Conservation (phyloP, 2,329 filamentous ascomycete genomes). For the Phyllosticta capitalensis region DNA sequence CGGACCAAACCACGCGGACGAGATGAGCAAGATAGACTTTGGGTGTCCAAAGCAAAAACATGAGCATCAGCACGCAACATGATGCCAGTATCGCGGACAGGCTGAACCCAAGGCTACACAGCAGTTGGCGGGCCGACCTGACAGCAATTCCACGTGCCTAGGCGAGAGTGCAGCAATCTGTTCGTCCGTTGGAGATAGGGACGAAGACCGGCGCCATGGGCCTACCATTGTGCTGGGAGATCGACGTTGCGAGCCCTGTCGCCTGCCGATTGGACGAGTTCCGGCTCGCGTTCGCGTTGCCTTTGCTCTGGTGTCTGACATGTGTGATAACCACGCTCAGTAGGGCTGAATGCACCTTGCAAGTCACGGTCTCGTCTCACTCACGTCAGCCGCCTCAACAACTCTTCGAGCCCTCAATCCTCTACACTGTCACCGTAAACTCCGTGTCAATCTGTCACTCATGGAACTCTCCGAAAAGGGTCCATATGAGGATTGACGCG, state of each 20-base stretch:
- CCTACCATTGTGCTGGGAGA: too few relatives aligned
- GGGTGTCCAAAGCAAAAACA: too few relatives aligned
- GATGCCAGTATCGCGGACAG: neutral
- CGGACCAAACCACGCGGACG: constrained; percentile 6
- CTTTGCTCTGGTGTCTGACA: too few relatives aligned
- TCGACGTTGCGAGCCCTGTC: too few relatives aligned
- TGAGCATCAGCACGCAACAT: neutral
- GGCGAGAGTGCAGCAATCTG: too few relatives aligned
- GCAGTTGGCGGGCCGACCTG: neutral
- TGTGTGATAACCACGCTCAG: too few relatives aligned
- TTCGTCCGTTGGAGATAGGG: too few relatives aligned
- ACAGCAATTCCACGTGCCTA: neutral
- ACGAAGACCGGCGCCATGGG: too few relatives aligned
- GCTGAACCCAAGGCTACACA: neutral
- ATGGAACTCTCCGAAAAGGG: neutral
- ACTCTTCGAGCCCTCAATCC: neutral
- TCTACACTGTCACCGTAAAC: neutral
- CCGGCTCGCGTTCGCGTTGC: too few relatives aligned
- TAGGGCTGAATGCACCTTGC: too few relatives aligned
- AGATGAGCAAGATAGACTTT: neutral
- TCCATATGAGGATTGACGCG: neutral
- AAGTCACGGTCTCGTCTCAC: neutral
- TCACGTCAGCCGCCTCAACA: neutral
- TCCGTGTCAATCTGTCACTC: neutral
- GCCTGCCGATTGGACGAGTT: too few relatives aligned